These are phyloP conservation scores for Paecilomyces dactylethromorphus DNA, from an alignment of 2,329 filamentous ascomycete genomes.

Conservation along the genomic window DNA sequence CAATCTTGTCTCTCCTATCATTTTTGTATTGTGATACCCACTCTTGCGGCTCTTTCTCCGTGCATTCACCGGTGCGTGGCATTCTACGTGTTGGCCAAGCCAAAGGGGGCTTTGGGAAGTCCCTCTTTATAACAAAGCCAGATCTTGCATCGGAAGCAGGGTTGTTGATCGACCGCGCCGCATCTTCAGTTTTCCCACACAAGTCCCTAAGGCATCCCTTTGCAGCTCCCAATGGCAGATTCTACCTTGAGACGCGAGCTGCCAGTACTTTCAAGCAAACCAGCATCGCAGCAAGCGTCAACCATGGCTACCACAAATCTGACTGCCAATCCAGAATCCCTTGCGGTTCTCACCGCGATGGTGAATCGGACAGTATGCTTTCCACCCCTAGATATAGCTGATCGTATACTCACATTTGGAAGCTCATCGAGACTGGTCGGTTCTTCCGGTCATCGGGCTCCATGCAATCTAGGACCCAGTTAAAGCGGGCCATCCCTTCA, in stretches of 20 bases:
- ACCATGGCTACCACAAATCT: constrained; percentile 16
- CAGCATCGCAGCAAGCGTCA: background rate
- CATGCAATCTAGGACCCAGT: constrained; percentile 23
- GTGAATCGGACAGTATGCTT: constrained; percentile 30
- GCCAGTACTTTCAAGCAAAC: background rate
- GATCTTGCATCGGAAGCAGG: background rate
- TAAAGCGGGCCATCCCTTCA: constrained; percentile 31
- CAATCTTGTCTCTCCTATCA: background rate
- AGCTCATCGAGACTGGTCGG: constrained; percentile 37
- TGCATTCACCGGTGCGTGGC: background rate
- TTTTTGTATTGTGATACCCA: background rate
- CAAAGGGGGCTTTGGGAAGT: background rate
- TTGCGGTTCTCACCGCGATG: constrained; percentile 26
- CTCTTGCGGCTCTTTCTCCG: background rate
- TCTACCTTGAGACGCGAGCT: background rate
- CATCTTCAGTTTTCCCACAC: background rate
- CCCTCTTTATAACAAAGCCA: background rate
- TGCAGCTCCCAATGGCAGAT: background rate
- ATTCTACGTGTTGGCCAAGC: background rate
- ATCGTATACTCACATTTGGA: constrained; percentile 13
- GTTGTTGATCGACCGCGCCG: background rate
- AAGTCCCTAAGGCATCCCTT: background rate
- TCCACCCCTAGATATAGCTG: constrained; percentile 2
- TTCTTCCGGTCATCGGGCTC: constrained; percentile 33
- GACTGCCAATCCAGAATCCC: constrained; percentile 24